phyloP scores from a whole-genome alignment of 768 basidiomycete genomes.

The Auriscalpium orientale region DNA sequence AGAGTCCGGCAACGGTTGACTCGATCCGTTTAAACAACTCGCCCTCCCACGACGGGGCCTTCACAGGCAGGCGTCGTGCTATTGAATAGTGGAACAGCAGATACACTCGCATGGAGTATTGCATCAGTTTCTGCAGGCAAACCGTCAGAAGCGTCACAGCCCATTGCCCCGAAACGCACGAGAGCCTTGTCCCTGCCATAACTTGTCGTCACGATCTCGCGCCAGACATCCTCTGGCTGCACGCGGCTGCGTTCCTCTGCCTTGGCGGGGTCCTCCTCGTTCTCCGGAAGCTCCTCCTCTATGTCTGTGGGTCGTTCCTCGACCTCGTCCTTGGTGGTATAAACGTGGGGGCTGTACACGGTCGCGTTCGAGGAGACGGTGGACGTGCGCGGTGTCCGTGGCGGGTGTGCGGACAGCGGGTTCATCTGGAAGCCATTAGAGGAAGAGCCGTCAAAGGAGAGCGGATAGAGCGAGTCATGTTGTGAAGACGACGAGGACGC shows the following conservation, averaged over 20 bases:
- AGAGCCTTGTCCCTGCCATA: constrained; percentile 81
- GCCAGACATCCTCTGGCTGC: constrained; percentile 63
- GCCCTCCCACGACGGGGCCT: constrained; percentile 44
- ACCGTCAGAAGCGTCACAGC: neutral
- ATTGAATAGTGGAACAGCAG: constrained; percentile 59
- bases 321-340: constrained; percentile 32
- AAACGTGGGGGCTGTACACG: constrained; percentile 28
- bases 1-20: constrained; percentile 59
- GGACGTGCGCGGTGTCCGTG: constrained; percentile 64
- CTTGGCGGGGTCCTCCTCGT: constrained; percentile 23
- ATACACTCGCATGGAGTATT: constrained; percentile 73
- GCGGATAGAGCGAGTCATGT: constrained; percentile 45
- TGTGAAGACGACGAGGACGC: constrained; percentile 33
- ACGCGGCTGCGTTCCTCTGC: constrained; percentile 36
- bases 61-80: constrained; percentile 38
- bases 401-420: constrained; percentile 71
- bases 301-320: constrained; percentile 15
- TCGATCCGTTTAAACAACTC: constrained; percentile 53
- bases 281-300: constrained; percentile 25
- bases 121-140: constrained; percentile 66
- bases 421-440: constrained; percentile 66
- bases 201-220: constrained; percentile 71
- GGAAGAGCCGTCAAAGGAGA: constrained; percentile 43
- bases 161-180: constrained; percentile 37
- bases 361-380: constrained; percentile 16